Conservation (phyloP, 2,329 filamentous ascomycete genomes). For the Clarireedia paspali region DNA sequence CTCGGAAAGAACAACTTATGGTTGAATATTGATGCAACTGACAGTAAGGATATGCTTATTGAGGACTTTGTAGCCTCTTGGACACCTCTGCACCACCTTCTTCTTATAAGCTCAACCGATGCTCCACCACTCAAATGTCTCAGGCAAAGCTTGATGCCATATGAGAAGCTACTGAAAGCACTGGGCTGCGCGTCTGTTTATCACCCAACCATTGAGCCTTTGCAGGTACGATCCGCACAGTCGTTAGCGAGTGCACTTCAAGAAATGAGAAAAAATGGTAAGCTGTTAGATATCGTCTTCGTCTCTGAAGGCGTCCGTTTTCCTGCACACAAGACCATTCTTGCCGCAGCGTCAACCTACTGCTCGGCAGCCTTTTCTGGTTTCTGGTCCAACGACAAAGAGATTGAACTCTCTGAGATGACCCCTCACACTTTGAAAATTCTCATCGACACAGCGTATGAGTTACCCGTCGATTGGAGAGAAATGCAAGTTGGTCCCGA, state of each 20-base stretch:
- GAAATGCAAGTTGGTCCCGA: constrained; percentile 6
- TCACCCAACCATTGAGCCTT: constrained; percentile 15
- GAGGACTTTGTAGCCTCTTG: constrained; percentile 16
- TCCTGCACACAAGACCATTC: neutral
- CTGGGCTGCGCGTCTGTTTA: constrained; percentile 20
- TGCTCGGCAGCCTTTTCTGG: neutral
- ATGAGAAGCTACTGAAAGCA: constrained; percentile 17
- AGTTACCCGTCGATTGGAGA: neutral
- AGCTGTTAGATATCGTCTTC: constrained; percentile 2
- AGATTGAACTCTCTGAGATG: neutral
- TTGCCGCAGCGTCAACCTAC: neutral
- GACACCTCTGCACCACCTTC: constrained; percentile 15
- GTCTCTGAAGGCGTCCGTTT: neutral
- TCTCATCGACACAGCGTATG: neutral
- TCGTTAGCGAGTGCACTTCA: constrained; percentile 7
- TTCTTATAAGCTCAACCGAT: constrained; percentile 22
- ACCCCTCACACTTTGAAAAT: neutral
- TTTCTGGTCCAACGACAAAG: neutral
- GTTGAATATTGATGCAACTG: constrained; percentile 16
- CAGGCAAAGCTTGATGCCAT: constrained; percentile 15
- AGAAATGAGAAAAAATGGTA: neutral
- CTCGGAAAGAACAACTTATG: constrained; percentile 3
- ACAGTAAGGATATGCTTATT: neutral
- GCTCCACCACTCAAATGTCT: constrained; percentile 18
- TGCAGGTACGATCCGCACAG: neutral